Percentiles rank a stretch among this genome's conserved stretches.
phyloP scores from a whole-genome alignment of 257 asterid species.

The Mitragyna speciosa region DNA sequence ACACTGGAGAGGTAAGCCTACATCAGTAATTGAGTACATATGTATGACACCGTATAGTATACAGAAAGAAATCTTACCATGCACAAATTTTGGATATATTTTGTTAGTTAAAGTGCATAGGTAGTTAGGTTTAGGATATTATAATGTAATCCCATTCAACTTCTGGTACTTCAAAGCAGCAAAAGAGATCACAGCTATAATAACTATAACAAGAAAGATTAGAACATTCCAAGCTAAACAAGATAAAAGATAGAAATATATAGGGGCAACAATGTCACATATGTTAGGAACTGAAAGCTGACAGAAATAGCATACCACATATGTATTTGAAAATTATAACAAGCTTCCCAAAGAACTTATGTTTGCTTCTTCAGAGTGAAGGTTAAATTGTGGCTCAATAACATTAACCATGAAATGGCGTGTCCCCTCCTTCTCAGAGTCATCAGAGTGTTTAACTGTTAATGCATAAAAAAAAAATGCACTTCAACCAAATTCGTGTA shows the following conservation, averaged over 20 bases:
- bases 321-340: background rate
- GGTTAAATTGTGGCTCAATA: constrained; percentile 98
- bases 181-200: background rate
- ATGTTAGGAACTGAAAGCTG: background rate
- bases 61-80: background rate
- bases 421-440: constrained; percentile 86
- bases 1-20: background rate
- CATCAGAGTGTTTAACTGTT: constrained; percentile 69
- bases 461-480: constrained; percentile 45
- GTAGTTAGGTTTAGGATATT: background rate
- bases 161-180: background rate
- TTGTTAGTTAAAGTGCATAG: constrained; percentile 26
- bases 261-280: background rate
- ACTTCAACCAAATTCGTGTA: background rate
- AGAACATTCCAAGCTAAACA: background rate
- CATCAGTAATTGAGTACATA: background rate
- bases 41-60: background rate
- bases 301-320: background rate
- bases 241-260: background rate
- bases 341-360: constrained; percentile 51
- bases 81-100: background rate
- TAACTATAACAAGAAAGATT: background rate
- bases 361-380: constrained; percentile 98
- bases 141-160: background rate
- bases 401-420: constrained; percentile 99